Base-by-base conservation (phyloP, 2,329 filamentous ascomycete genomes). In the Botrytis pseudocinerea region DNA sequence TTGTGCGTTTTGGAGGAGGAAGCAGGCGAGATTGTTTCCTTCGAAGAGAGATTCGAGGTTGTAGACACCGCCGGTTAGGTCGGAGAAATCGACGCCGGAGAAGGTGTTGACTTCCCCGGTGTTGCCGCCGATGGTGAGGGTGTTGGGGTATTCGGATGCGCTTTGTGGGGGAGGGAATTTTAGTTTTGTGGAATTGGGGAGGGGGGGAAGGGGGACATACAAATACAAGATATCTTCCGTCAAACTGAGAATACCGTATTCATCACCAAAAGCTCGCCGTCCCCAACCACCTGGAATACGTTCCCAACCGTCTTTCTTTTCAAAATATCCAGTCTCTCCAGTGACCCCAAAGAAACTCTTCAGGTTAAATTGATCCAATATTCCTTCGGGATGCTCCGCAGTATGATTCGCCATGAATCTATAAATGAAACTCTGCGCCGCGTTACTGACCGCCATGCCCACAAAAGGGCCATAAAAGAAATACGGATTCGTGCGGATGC, bases 61-160 rank as follows among this genome's bases (percentile, higher is more conserved):
- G 74, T 84, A 83, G 0, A 87, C 78, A 54, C 84, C 85, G 32
- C 83, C 82, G 7, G 84, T 84, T 22, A 87, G 48, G 71, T 86
- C 79, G 2, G 75, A 73, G 2, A 85, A 48, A 74, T 85, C 79
- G 70, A 88, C 76, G 8, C 85, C 85, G 7, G 83, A 81, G 76
- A 88, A 89, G 35, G 82, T 85, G 79, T 88, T 85, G 42, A 85
- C 82, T 2, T 81, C 82, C 32, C 86, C 85, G 5, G 83, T 83
- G 76, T 89, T 89, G 16, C 87, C 87, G 10, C 87, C 87, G 18
- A 88, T 82, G 73, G 70, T 59, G 46, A 66, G 22, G 25, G 86
- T 81, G 28, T 83, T 79, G 0, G 85, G 85, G 66, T 86, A 82
- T 74, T 83, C 80, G n/a, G 78, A 9, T 7, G 82, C 77, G 74